These are phyloP conservation scores for Saccharomycopsis malanga DNA, from an alignment of 805 yeast genomes.

Conservation along the genomic window DNA sequence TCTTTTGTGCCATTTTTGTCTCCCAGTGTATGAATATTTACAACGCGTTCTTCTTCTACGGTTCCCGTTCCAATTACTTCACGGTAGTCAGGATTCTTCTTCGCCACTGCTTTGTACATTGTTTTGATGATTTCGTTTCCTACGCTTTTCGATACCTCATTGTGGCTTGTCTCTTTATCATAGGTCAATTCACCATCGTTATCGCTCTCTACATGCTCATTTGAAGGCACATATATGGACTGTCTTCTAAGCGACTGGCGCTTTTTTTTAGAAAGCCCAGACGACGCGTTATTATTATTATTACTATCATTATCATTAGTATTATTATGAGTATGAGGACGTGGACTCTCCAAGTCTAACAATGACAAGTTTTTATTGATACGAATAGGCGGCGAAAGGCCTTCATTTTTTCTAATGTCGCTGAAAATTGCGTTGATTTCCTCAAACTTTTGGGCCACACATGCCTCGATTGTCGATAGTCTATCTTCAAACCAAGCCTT, in stretches of 20 bases:
- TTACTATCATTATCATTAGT: background rate
- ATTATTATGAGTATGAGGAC: background rate
- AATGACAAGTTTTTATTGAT: background rate
- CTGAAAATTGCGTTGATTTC: slow-evolving; percentile 40
- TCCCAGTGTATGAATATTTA: too few species aligned
- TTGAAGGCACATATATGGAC: slow-evolving; percentile 26
- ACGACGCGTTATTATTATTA: background rate
- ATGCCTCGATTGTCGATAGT: slow-evolving; percentile 35
- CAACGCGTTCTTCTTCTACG: too few species aligned
- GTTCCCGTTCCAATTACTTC: too few species aligned
- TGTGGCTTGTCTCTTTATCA: too few species aligned
- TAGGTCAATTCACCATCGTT: too few species aligned
- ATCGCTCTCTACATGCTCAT: too few species aligned
- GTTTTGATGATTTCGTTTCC: too few species aligned
- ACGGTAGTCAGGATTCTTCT: too few species aligned
- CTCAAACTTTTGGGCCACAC: slow-evolving; percentile 36
- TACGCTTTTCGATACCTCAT: too few species aligned
- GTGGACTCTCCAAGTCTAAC: background rate
- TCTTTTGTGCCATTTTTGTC: too few species aligned
- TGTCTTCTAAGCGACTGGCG: slow-evolving; percentile 16
- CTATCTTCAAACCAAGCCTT: slow-evolving; percentile 33
- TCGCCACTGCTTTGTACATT: too few species aligned
- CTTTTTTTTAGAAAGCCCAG: background rate
- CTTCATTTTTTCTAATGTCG: slow-evolving; percentile 26
- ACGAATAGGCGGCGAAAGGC: slow-evolving; percentile 1